A percentile compares a stretch with the other conserved stretches of the same genome.
These are phyloP conservation scores for Podospora sp. DNA, from an alignment of 495 filamentous ascomycete genomes.

Conservation along the genomic window DNA sequence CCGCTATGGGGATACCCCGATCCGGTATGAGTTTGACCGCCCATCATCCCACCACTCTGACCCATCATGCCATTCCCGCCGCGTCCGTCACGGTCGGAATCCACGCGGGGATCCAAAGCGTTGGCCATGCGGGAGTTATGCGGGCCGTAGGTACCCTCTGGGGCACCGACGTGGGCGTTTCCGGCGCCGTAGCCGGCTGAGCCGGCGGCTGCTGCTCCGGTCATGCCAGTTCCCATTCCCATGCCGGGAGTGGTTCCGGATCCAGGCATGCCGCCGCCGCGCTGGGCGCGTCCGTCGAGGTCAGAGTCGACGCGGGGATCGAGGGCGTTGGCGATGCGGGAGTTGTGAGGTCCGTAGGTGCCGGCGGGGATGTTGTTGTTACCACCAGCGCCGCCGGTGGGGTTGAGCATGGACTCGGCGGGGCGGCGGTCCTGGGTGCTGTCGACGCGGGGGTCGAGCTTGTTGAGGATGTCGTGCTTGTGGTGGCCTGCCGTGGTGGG, in stretches of 20 bases:
- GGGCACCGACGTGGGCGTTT: constrained; percentile 6
- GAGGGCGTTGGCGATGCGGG: constrained; percentile 41
- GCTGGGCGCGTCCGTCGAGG: constrained; percentile 3
- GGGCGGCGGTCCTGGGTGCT: constrained; percentile 49
- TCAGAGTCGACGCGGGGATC: constrained; percentile 33
- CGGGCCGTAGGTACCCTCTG: constrained; percentile 45
- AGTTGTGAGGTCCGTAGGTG: constrained; percentile 48
- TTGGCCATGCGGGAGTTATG: constrained; percentile 42
- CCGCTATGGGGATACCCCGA: background rate
- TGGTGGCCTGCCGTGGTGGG: constrained; percentile 50
- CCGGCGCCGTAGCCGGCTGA: constrained; percentile 21
- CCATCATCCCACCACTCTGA: no score
- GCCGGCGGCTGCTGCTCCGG: background rate
- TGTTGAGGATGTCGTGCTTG: constrained; percentile 65
- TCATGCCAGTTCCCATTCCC: background rate
- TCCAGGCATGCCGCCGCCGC: background rate
- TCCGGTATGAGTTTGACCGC: no score
- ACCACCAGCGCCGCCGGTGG: background rate
- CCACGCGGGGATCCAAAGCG: constrained; percentile 54
- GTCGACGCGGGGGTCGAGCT: constrained; percentile 64
- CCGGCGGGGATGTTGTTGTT: constrained; percentile 33
- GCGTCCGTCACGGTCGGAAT: constrained; percentile 45
- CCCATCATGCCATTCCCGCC: background rate
- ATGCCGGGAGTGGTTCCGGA: no score
- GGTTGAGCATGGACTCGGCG: constrained; percentile 14